A percentile compares a stretch with the other conserved stretches of the same genome.
Evolutionary conservation across 306 rosid genomes (phyloP).

Genomic region (Cucumis cinereus): DNA sequence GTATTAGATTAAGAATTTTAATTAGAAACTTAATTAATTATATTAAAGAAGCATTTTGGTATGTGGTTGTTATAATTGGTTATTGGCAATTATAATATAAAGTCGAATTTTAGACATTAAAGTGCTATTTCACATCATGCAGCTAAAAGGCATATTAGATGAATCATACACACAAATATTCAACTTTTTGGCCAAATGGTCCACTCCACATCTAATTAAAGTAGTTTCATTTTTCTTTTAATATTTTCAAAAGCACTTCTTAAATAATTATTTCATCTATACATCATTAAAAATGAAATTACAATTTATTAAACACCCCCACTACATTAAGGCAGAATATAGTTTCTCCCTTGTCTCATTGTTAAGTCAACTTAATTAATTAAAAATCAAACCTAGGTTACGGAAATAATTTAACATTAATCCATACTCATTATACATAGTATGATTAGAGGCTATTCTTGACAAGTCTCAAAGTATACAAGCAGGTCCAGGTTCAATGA

Average conservation of each 20-base stretch:
- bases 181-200: neutral
- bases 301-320: neutral
- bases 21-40: neutral
- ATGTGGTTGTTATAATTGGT: neutral
- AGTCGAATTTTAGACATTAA: neutral
- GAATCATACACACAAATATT: neutral
- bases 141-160: neutral
- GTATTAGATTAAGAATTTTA: neutral
- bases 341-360: neutral
- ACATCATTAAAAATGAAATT: neutral
- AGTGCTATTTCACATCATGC: neutral
- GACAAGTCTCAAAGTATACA: too few species aligned
- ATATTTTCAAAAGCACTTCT: neutral
- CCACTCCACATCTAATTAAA: neutral
- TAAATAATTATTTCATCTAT: neutral
- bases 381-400: neutral
- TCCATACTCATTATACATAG: neutral
- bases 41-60: neutral
- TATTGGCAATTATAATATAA: neutral
- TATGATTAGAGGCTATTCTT: too few species aligned
- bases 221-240: neutral
- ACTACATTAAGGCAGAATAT: neutral
- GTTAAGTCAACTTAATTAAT: neutral
- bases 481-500: too few species aligned
- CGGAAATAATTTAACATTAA: neutral